Evolutionary conservation across 106 monocot species (phyloP), one percentile per base, ranked within the genome.

Genomic region (Chionographis japonica): DNA sequence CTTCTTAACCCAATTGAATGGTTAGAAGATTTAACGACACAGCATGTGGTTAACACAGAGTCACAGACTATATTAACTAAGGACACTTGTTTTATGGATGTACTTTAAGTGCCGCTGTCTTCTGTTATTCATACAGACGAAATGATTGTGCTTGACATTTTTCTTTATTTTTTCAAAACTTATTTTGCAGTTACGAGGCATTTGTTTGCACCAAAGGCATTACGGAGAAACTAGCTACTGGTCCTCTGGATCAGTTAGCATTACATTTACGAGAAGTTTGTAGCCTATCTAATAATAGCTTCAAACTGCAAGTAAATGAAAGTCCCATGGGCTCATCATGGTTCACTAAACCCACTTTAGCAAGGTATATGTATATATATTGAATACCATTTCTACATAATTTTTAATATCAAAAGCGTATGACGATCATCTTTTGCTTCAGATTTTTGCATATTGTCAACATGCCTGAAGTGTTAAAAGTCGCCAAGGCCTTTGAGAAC

Each of bases 331-430:
- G 58, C 11, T 75, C 81, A 66, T 78, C 82, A 56, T 92, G 97
- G 97, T 97, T 97, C 79, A 92, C 84, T 42, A 97, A 92, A 72
- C 74, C 65, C 57, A 97, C 85, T 60, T 19, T 97, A 38, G 37
- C 49, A 49, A 82, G 84, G 46, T 46, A 46, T 27, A 27, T 27
- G 97, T 88, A 72, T 63, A 20, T 70, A 17, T 61, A 17, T 37
- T 40, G 12, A 37, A 62, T 3, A 11, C 4, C 12, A 52, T 58
- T 6, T 40, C 27, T 27, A 27, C 27, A 27, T 27, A 27, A 27
- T 27, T 27, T 27, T 27, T 27, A 27, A 27, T 27, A 27, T 27
- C 1, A 1, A 27, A 27, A 27, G 27, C 27, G 27, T 27, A 27
- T 27, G 27, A 27, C 5, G 68, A 67, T 0, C 1, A 50, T 2